Conservation (phyloP, 495 filamentous ascomycete species). For the Apiosordaria backusii region DNA sequence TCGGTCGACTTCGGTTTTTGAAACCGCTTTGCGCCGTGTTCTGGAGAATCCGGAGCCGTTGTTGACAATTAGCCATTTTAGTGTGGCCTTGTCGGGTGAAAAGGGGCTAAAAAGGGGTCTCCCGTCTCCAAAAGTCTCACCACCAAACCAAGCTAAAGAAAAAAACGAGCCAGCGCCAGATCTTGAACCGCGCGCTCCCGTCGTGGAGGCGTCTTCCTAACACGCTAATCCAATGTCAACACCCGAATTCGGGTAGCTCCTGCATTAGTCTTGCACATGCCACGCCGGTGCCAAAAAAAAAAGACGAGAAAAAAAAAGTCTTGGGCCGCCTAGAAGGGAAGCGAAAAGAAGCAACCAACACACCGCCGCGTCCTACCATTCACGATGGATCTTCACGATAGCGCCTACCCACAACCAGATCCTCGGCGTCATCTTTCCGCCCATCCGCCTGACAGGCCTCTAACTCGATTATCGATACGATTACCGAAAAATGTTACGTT, state of each 20-base stretch:
- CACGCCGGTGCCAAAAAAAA: background rate
- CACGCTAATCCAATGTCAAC: background rate
- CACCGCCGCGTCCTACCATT: conserved; percentile 3
- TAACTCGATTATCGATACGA: background rate
- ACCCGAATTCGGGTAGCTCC: background rate
- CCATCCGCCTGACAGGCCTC: background rate
- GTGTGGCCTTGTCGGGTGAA: background rate
- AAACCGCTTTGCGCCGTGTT: background rate
- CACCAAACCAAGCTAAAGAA: background rate
- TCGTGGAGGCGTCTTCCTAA: background rate
- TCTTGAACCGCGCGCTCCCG: background rate
- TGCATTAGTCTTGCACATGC: background rate
- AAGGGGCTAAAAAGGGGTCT: background rate
- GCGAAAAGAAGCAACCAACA: background rate
- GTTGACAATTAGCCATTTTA: background rate
- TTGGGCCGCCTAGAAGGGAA: background rate
- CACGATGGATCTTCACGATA: background rate
- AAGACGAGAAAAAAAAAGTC: background rate
- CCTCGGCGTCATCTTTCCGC: background rate
- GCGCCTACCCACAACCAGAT: background rate
- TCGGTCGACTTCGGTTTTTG: background rate
- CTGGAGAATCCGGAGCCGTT: background rate
- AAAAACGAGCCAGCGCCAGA: too few species aligned
- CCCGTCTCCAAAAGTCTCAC: background rate
- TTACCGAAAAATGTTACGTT: background rate